phyloP scores from a whole-genome alignment of 2,329 filamentous ascomycete genomes.

The Trichoderma atrobrunneum region DNA sequence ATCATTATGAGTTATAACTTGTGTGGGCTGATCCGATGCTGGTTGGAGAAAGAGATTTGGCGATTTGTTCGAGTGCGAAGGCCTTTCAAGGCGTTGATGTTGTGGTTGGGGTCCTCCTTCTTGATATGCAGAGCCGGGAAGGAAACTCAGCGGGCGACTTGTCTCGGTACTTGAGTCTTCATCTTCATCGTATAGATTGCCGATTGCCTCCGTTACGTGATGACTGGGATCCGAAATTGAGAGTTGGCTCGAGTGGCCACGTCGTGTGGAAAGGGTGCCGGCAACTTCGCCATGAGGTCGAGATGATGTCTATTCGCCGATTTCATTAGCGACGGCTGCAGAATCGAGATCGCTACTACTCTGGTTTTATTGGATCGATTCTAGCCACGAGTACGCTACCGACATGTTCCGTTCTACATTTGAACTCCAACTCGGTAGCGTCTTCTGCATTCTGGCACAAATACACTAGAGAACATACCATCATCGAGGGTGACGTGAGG shows the following conservation, averaged over 20 bases:
- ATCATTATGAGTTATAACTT: constrained; percentile 25
- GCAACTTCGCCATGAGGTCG: constrained; percentile 54
- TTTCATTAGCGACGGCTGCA: constrained; percentile 15
- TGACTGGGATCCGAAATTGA: constrained; percentile 84
- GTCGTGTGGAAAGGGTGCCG: constrained; percentile 56
- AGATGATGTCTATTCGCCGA: constrained; percentile 53
- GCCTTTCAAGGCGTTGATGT: constrained; percentile 12
- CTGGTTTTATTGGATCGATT: background rate
- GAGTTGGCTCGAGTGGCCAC: constrained; percentile 56
- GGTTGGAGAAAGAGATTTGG: constrained; percentile 45
- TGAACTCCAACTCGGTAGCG: background rate
- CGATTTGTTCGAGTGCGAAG: constrained; percentile 35
- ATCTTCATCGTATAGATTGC: constrained; percentile 81
- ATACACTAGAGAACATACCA: constrained; percentile 40
- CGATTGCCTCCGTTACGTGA: constrained; percentile 92
- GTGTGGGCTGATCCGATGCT: constrained; percentile 38
- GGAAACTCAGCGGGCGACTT: constrained; percentile 70
- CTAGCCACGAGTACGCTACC: background rate
- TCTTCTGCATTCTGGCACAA: background rate
- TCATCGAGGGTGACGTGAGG: constrained; percentile 42
- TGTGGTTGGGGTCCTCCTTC: constrained; percentile 45
- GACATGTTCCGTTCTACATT: background rate
- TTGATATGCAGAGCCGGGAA: constrained; percentile 54
- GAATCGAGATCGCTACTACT: constrained; percentile 9
- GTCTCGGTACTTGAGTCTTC: constrained; percentile 58